These are phyloP conservation scores for Silene coronaria DNA, from an alignment of 179 eudicot genomes.

Conservation along the genomic window DNA sequence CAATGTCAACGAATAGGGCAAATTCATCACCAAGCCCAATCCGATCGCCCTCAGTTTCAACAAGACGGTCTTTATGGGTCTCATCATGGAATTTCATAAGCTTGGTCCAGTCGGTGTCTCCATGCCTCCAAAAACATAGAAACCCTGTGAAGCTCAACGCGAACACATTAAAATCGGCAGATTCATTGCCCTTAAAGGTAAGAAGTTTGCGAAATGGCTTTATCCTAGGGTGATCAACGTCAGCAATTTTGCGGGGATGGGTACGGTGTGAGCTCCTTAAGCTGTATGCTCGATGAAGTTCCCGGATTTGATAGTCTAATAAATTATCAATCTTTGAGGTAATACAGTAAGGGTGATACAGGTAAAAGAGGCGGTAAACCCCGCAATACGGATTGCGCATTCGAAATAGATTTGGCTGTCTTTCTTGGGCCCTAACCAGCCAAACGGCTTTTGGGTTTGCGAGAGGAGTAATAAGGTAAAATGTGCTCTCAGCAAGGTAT, in stretches of 20 bases:
- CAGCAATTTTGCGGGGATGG: background rate
- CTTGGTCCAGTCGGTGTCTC: background rate
- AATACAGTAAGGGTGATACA: background rate
- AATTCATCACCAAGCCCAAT: background rate
- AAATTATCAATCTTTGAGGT: background rate
- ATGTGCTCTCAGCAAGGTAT: background rate
- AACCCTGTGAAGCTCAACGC: background rate
- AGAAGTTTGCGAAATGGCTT: background rate
- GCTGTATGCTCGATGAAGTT: background rate
- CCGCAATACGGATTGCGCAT: background rate
- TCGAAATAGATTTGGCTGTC: background rate
- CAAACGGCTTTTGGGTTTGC: background rate
- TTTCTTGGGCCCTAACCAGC: background rate
- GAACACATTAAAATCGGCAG: background rate
- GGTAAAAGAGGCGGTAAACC: background rate
- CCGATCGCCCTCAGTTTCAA: background rate
- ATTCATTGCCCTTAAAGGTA: background rate
- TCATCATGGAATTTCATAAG: background rate
- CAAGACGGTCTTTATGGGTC: background rate
- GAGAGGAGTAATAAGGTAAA: background rate
- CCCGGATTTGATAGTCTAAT: background rate
- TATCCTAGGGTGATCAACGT: background rate
- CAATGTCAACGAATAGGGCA: background rate
- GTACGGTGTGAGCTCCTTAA: background rate
- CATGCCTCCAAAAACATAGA: background rate